Conservation (phyloP, 2,329 filamentous ascomycete genomes). For the Aquanectria penicillioides region DNA sequence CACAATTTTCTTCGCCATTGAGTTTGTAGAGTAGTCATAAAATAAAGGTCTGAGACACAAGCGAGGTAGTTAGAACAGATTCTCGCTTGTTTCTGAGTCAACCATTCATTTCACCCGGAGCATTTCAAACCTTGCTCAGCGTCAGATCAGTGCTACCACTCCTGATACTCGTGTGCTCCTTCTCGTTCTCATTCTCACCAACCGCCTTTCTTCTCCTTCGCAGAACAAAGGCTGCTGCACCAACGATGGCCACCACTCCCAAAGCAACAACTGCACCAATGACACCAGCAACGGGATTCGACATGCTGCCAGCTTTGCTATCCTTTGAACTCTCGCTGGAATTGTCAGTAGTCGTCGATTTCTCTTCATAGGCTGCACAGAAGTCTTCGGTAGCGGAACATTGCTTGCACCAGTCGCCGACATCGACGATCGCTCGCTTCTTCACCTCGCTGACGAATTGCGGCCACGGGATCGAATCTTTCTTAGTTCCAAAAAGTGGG, state of each 20-base stretch:
- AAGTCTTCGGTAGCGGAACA: constrained; percentile 43
- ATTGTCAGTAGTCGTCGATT: constrained; percentile 17
- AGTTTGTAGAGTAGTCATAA: too few relatives aligned
- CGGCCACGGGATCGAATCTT: constrained; percentile 43
- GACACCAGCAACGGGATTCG: constrained; percentile 46
- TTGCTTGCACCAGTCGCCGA: constrained; percentile 44
- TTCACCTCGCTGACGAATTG: constrained; percentile 43
- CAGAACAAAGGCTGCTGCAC: constrained; percentile 34
- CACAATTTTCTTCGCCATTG: too few relatives aligned
- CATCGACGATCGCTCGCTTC: constrained; percentile 41
- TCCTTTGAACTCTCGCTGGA: constrained; percentile 3
- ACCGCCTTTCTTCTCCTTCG: constrained; percentile 33
- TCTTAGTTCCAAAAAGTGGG: constrained; percentile 43
- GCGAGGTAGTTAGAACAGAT: too few relatives aligned
- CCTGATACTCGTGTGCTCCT: constrained; percentile 24
- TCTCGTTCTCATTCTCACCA: background rate
- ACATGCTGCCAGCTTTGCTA: constrained; percentile 37
- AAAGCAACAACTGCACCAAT: constrained; percentile 48
- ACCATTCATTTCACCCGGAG: too few relatives aligned
- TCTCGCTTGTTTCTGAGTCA: too few relatives aligned
- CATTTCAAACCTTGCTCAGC: too few relatives aligned
- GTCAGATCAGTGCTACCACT: constrained; percentile 31
- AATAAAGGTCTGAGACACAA: too few relatives aligned
- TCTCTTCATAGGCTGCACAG: constrained; percentile 44
- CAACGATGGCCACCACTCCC: constrained; percentile 37